These are phyloP conservation scores for Echinosophora koreensis DNA, from an alignment of 306 rosid species.

Conservation along the genomic window DNA sequence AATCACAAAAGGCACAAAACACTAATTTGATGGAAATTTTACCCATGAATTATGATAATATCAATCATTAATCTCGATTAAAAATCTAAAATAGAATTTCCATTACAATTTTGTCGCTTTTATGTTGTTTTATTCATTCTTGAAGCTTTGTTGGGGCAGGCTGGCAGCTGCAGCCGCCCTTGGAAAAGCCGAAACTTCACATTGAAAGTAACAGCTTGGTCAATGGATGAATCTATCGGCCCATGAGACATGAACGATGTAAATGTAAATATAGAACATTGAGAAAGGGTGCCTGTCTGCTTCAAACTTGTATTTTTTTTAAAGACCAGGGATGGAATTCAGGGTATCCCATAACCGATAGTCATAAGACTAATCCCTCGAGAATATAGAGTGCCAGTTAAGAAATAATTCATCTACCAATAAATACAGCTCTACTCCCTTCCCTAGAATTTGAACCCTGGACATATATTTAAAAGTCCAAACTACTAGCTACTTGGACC, in stretches of 20 bases:
- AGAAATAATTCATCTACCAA: no score
- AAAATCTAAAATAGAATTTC: not conserved
- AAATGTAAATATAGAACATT: not conserved
- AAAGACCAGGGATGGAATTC: no score
- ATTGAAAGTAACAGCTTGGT: constrained; percentile 5
- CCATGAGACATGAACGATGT: not conserved
- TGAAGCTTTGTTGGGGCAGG: constrained; percentile 39
- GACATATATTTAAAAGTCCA: no score
- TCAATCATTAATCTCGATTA: no score
- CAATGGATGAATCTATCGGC: not conserved
- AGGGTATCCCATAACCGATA: no score
- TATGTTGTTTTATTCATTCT: not conserved
- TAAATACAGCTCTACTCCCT: no score
- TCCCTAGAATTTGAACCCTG: no score
- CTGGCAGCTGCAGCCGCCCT: not conserved
- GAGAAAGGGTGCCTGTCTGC: not conserved
- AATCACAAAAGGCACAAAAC: not conserved
- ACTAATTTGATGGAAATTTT: not conserved
- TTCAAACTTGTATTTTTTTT: not conserved
- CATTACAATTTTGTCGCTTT: not conserved
- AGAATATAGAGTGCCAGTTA: no score
- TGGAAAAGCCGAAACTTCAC: constrained; percentile 32
- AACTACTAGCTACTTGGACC: no score
- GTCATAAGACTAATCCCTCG: no score
- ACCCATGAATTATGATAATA: not conserved